Evolutionary conservation across 805 yeast species (phyloP).

Genomic region (Candida coquimbonensis): DNA sequence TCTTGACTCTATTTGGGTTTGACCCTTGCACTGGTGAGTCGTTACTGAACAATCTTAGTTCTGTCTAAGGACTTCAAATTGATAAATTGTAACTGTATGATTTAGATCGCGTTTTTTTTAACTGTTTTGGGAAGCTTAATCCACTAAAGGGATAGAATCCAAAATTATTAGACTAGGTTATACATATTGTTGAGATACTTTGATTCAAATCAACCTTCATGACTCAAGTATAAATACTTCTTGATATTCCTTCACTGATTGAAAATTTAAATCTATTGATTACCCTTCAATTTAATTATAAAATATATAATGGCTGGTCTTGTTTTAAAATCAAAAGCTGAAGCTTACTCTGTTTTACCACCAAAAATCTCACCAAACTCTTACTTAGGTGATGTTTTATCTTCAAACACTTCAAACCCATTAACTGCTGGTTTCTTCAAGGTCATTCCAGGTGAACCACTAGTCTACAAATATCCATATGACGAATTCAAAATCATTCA

Average conservation of each 20-base stretch:
- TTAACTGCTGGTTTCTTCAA: slow-evolving; percentile 62
- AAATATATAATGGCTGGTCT: slow-evolving; percentile 1
- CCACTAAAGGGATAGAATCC: too few relatives aligned
- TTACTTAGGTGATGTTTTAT: slow-evolving; percentile 56
- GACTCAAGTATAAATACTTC: not conserved
- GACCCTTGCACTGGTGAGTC: too few relatives aligned
- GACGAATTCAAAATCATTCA: slow-evolving; percentile 67
- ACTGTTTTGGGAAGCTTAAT: too few relatives aligned
- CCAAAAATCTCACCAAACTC: slow-evolving; percentile 60
- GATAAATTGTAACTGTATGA: too few relatives aligned
- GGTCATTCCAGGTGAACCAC: slow-evolving; percentile 62
- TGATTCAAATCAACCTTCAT: not conserved
- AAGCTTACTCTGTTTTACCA: slow-evolving; percentile 50
- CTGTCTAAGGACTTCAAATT: too few relatives aligned
- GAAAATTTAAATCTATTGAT: not conserved
- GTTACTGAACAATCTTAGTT: too few relatives aligned
- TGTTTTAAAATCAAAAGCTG: slow-evolving; percentile 41
- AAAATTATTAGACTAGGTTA: too few relatives aligned
- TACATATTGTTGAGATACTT: too few relatives aligned
- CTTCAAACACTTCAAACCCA: slow-evolving; percentile 52
- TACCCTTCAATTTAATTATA: not conserved
- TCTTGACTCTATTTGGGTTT: too few relatives aligned
- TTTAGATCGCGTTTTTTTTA: too few relatives aligned
- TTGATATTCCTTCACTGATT: too few relatives aligned
- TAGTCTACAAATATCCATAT: slow-evolving; percentile 53